Evolutionary conservation across 2,329 filamentous ascomycete genomes (phyloP), one percentile per base, ranked within the genome.

Genomic region (Dothistroma pini): DNA sequence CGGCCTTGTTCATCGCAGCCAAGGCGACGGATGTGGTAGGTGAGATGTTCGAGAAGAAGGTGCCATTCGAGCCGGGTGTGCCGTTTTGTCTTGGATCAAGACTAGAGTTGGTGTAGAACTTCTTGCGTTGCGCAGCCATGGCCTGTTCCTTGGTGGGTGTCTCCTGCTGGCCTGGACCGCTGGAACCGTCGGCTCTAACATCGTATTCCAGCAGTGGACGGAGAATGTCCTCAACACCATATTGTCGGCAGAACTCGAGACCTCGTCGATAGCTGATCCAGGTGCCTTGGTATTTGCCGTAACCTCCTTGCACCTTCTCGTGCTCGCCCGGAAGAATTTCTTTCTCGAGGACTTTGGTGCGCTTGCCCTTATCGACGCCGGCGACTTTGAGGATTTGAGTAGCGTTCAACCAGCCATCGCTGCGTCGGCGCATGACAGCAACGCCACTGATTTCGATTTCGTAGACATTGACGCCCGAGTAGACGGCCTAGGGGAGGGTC

Each of bases 71-170:
- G 69, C 65, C 62, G 4, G 69, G 67, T 12, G 64, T 51, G 9
- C 68, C 70, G 31, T 70, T 73, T 7, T 68, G 63, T 54, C 91
- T 84, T 54, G 63, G 61, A 22, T 83, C 86, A 60, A 96, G 91
- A 57, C 85, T 81, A 51, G 83, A 85, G 47, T 68, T 83, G 67
- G 89, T 96, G 77, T 97, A 97, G 77, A 97, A 86, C 66, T 93
- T 86, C 76, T 99, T 97, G 68, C 95, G 82, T 77, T 82, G 81
- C 16, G 93, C 93, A 11, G 95, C 95, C 93, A 97, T 96, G 62
- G 95, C 95, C 76, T 97, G 95, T 76, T 97, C 95, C 77, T 99
- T 99, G 41, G 95, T 99, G 0, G 95, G 95, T 0, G 95, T 97
- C 71, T 97, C 93, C 69, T 96, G 84, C 67, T 89, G 90, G 52